Base-by-base conservation (phyloP, 495 filamentous ascomycete genomes). In the Podospora sp. region DNA sequence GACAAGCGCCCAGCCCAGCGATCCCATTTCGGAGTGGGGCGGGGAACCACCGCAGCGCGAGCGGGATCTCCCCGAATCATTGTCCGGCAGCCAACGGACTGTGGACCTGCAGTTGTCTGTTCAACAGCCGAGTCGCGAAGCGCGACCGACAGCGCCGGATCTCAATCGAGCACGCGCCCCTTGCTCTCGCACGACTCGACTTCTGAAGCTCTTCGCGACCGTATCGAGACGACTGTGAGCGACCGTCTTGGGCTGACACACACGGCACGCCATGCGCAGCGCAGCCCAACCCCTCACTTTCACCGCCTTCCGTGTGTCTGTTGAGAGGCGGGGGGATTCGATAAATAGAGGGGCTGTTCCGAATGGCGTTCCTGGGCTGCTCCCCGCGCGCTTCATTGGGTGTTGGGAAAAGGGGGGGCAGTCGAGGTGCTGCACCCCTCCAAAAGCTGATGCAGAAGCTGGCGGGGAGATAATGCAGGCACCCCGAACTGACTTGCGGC, bases 21-120 rank as follows among this genome's bases (percentile, higher is more conserved):
- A 35, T 40, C 57, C 62, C 63, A 57, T 60, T 65, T 70, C 68
- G 68, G 68, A 70, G 68, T 70, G 68, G 68, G 68, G 68, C 63
- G 68, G 68, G 64, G 68, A 70, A 70, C 55, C 56, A 53, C 67
- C 62, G 61, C 61, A 26, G 24, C 59, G 64, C 59, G 51, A 57
- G 55, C 66, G 66, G 68, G 63, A 62, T 50, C 25, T 61, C 68
- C 68, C 68, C 68, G 63, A 67, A 40, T 27, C 59, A 60, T 27
- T 66, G 68, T 70, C 68, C 68, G 68, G 68, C 58, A 59, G 57
- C 50, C 53, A 46, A 63, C 46, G 49, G 49, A 59, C 52, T 55
- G 7, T 55, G 52, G 52, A 55, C 21, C 52, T 55, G 52, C 52
- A 55, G 52, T 55, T 26, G 52, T 26, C 25, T 26, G 52, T 26